A percentile compares a stretch with the other conserved stretches of the same genome.
Evolutionary conservation across 164 flowering plant genomes (phyloP).

Genomic region (Taxillus chinensis): DNA sequence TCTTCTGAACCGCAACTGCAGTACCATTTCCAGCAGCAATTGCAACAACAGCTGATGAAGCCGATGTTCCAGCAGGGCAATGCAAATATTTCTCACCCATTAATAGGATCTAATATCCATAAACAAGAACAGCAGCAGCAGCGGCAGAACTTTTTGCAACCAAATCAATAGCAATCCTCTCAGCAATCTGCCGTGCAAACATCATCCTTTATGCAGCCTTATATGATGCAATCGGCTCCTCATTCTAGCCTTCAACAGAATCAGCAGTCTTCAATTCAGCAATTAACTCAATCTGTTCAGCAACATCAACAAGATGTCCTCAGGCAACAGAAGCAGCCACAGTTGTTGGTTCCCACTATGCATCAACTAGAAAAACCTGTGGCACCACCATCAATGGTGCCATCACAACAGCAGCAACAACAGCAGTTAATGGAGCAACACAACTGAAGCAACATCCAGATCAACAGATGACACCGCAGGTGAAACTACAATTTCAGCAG

Average conservation of each 20-base stretch:
- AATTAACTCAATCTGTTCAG: conserved; percentile 46
- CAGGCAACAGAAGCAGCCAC: conserved; percentile 59
- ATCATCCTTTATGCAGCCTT: conserved; percentile 41
- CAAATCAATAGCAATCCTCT: conserved; percentile 53
- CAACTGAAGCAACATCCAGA: conserved; percentile 56
- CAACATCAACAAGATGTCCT: conserved; percentile 56
- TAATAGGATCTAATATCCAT: conserved; percentile 54
- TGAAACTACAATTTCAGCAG: conserved; percentile 42
- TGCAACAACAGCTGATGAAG: conserved; percentile 29
- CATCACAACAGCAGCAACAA: conserved; percentile 51
- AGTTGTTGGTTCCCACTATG: conserved; percentile 40
- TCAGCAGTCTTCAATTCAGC: conserved; percentile 55
- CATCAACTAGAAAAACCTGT: conserved; percentile 59
- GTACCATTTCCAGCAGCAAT: conserved; percentile 43
- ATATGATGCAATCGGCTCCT: conserved; percentile 41
- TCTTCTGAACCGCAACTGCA: conserved; percentile 42
- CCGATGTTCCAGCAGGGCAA: conserved; percentile 46
- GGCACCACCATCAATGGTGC: conserved; percentile 37
- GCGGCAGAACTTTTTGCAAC: conserved; percentile 27
- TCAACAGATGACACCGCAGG: conserved; percentile 39
- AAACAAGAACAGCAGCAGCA: conserved; percentile 53
- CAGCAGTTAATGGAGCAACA: conserved; percentile 37
- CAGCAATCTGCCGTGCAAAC: conserved; percentile 56
- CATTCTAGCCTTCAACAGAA: conserved; percentile 49
- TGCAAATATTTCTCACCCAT: conserved; percentile 28